A percentile compares a stretch with the other conserved stretches of the same genome.
These are phyloP conservation scores for Candida smagusa DNA, from an alignment of 1,139 yeast genomes.

Conservation along the genomic window DNA sequence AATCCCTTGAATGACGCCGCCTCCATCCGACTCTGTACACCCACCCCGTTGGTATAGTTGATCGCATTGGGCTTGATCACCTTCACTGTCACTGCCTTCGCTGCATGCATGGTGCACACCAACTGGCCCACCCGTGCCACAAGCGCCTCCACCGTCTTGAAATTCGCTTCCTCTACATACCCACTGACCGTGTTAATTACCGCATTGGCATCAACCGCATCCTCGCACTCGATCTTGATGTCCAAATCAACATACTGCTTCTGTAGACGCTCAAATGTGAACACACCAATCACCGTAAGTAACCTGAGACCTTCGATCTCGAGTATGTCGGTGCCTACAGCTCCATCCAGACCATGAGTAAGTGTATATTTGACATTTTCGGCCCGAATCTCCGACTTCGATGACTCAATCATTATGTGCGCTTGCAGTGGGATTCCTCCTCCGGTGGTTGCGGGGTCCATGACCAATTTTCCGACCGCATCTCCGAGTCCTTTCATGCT, in stretches of 20 bases:
- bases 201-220: conserved; percentile 18
- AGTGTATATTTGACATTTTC: conserved; percentile 41
- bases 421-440: conserved; percentile 38
- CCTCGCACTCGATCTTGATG: conserved; percentile 40
- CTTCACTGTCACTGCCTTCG: conserved; percentile 40
- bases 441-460: conserved; percentile 48
- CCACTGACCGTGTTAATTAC: conserved; percentile 46
- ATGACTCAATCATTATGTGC: conserved; percentile 42
- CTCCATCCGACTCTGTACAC: conserved; percentile 65
- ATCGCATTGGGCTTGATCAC: conserved; percentile 89
- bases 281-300: conserved; percentile 83
- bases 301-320: conserved; percentile 53
- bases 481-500: conserved; percentile 58
- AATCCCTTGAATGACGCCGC: conserved; percentile 28
- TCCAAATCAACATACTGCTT: conserved; percentile 73
- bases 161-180: conserved; percentile 71
- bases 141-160: conserved; percentile 91
- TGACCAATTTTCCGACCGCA: conserved; percentile 45
- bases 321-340: conserved; percentile 34
- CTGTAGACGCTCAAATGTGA: conserved; percentile 80
- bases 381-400: conserved; percentile 58
- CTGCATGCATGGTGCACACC: conserved; percentile 37
- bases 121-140: conserved; percentile 72
- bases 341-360: conserved; percentile 22
- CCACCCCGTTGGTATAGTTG: conserved; percentile 84